These are phyloP conservation scores for Malassezia furfur DNA, from an alignment of 1,284 basidiomycete species.

Conservation along the genomic window DNA sequence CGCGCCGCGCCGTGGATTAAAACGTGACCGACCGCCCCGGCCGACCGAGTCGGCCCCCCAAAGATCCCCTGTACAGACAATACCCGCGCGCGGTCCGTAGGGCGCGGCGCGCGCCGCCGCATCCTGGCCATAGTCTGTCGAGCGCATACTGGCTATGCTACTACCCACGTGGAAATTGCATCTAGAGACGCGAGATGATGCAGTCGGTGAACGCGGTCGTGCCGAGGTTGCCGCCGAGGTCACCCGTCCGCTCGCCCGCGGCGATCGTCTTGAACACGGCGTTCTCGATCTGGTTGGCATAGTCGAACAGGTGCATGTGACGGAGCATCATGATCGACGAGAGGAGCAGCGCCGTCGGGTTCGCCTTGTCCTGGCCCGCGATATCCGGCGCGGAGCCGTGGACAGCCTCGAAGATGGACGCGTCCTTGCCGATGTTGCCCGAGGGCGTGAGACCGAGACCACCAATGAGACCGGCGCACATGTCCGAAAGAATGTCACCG, in stretches of 20 bases:
- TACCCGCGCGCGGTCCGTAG: too few species aligned
- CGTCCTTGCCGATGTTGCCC: conserved; percentile 95
- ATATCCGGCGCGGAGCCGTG: conserved; percentile 62
- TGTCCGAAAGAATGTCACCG: conserved; percentile 94
- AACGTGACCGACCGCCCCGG: too few species aligned
- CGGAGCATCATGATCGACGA: conserved; percentile 84
- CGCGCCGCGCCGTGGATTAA: too few species aligned
- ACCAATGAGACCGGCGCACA: conserved; percentile 97
- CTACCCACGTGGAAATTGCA: neutral
- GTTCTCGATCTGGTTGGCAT: conserved; percentile 83
- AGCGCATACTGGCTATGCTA: too few species aligned
- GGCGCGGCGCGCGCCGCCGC: too few species aligned
- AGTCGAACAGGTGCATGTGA: conserved; percentile 82
- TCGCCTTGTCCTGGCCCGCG: conserved; percentile 72
- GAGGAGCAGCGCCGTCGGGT: conserved; percentile 89
- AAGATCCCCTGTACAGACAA: neutral
- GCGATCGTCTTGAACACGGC: conserved; percentile 54
- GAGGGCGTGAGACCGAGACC: conserved; percentile 95
- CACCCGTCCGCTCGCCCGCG: conserved; percentile 36
- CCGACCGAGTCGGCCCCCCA: too few species aligned
- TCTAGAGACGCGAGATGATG: conserved; percentile 32
- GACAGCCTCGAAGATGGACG: conserved; percentile 98
- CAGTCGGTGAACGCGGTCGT: conserved; percentile 41
- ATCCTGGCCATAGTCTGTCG: too few species aligned
- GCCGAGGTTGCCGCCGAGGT: conserved; percentile 44